phyloP scores from a whole-genome alignment of 495 filamentous ascomycete genomes.

The Venustampulla echinocandica region DNA sequence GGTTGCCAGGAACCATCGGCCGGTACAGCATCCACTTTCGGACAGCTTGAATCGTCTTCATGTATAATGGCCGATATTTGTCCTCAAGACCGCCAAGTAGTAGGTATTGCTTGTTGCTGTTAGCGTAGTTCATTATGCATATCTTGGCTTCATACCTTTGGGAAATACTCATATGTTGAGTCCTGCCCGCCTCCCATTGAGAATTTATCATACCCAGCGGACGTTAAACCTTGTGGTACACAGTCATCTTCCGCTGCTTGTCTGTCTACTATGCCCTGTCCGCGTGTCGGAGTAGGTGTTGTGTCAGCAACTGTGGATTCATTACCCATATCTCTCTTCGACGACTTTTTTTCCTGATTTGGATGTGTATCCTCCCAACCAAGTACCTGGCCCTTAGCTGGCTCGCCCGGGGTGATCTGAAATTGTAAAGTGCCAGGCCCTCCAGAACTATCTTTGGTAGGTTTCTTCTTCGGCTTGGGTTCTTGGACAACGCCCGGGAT shows the following conservation, averaged over 20 bases:
- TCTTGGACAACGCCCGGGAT: slow-evolving; percentile 5
- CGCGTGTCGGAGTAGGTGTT: not conserved
- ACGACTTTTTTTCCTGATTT: not conserved
- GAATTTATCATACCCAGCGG: slow-evolving; percentile 39
- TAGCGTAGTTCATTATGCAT: not conserved
- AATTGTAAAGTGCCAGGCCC: slow-evolving; percentile 11
- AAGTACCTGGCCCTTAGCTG: slow-evolving; percentile 18
- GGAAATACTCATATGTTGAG: slow-evolving; percentile 90
- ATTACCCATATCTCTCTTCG: slow-evolving; percentile 7
- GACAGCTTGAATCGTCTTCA: slow-evolving; percentile 56
- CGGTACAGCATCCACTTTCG: slow-evolving; percentile 74
- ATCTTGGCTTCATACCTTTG: slow-evolving; percentile 47
- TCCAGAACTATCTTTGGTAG: slow-evolving; percentile 2
- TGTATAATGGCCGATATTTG: slow-evolving; percentile 79
- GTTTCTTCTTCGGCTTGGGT: slow-evolving; percentile 8
- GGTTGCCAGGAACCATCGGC: slow-evolving; percentile 69
- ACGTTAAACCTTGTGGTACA: slow-evolving; percentile 42
- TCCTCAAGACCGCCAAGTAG: slow-evolving; percentile 75
- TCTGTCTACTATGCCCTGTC: slow-evolving; percentile 7
- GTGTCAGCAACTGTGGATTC: not conserved
- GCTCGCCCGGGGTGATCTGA: slow-evolving; percentile 14
- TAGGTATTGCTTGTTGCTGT: slow-evolving; percentile 38
- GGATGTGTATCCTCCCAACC: slow-evolving; percentile 12
- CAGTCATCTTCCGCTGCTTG: slow-evolving; percentile 32
- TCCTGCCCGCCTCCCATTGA: slow-evolving; percentile 79